Evolutionary conservation across 192 early-diverging fungal species (phyloP).

Genomic region (Chytriomyces hyalinus): DNA sequence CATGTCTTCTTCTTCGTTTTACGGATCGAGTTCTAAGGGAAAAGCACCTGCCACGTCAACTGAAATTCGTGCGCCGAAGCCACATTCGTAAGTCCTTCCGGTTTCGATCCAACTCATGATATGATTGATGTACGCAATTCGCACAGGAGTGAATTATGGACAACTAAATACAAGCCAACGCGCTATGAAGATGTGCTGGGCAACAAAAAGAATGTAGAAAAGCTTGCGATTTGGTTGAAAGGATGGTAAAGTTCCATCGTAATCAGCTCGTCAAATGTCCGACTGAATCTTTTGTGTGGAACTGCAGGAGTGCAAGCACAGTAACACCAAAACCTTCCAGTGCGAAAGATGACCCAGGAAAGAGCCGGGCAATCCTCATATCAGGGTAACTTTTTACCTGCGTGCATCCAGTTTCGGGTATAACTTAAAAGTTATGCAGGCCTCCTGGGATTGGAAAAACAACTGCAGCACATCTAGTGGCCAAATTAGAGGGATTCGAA

Average conservation of each 20-base stretch:
- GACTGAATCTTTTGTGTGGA: background rate
- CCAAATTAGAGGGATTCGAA: conserved; percentile 77
- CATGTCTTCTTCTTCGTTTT: background rate
- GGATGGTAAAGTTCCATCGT: conserved; percentile 63
- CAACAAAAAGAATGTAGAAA: conserved; percentile 75
- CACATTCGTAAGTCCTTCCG: conserved; percentile 1
- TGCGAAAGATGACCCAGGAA: conserved; percentile 58
- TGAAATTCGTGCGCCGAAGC: background rate
- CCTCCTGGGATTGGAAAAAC: conserved; percentile 99
- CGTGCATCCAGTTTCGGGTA: background rate
- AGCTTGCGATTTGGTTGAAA: conserved; percentile 75
- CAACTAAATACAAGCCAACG: conserved; percentile 90
- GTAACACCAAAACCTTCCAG: conserved; percentile 45
- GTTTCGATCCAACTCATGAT: background rate
- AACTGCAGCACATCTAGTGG: conserved; percentile 90
- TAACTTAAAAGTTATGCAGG: conserved; percentile 39
- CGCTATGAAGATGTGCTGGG: conserved; percentile 83
- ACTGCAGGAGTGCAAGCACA: conserved; percentile 52
- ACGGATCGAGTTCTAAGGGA: conserved; percentile 12
- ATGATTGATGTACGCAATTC: background rate
- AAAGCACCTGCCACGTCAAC: conserved; percentile 4
- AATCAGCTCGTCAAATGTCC: conserved; percentile 12
- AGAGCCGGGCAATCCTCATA: conserved; percentile 74
- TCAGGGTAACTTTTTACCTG: conserved; percentile 55
- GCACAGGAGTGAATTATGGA: conserved; percentile 73